Evolutionary conservation across 2,329 filamentous ascomycete species (phyloP), one percentile per base, ranked within the genome.

Genomic region (Apiospora koreana): DNA sequence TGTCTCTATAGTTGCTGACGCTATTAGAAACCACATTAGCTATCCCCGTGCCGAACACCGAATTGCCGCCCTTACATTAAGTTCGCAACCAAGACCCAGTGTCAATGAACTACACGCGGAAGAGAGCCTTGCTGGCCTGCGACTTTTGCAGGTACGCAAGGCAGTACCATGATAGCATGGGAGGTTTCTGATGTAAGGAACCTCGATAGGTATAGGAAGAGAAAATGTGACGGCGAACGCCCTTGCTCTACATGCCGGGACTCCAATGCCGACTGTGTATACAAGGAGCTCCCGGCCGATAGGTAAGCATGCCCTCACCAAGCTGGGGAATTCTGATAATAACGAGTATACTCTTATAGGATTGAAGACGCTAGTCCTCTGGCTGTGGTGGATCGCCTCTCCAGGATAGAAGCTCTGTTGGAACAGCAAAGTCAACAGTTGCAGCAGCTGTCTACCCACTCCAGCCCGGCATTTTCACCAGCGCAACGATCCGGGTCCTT

Each of bases 171-270:
- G 50, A 67, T 21, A 45, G 43, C 69, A n/a, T 68, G 65, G 45
- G 66, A 65, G 43, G 72, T 67, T 73, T 67, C 71, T 75, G 46
- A 72, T 70, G 70, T 38, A 7, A 62, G 35, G 69, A 50, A 35
- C 16, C 43, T n/a, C 16, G 66, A 66, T 42, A 79, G 81, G 62
- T 78, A 81, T 70, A 77, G 81, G 41, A 83, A 83, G 72, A 77
- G 80, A 68, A 75, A 80, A 69, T 83, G 81, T 72, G 80, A 82
- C 69, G 81, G 81, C 45, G 79, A 81, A 69, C 77, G 74, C 48
- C 81, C 81, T 9, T 83, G 81, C 70, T 80, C 80, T 62, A 82
- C 80, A 2, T 83, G 81, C 71, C 74, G 73, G 50, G 80, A 82
- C 54, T 80, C 80, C 31, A 80, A 79, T 38, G 81, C 81, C 50